These are phyloP conservation scores for Astragalus glycyphyllos DNA, from an alignment of 306 rosid species.

Conservation along the genomic window DNA sequence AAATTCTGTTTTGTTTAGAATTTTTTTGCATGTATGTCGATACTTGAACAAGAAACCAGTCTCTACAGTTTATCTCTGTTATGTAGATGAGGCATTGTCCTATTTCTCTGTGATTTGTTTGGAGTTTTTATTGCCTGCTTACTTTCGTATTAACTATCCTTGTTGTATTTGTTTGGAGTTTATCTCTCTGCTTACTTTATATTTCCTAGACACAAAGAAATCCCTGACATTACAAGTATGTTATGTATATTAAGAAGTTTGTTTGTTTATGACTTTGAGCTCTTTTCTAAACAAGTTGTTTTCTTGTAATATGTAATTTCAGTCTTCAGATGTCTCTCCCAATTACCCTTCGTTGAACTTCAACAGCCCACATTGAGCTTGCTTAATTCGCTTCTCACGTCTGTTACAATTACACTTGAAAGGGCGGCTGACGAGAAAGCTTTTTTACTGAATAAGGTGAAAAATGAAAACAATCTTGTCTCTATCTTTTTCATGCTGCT, in stretches of 20 bases:
- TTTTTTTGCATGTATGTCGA: slow-evolving; percentile 5
- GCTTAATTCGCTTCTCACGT: slow-evolving; percentile 72
- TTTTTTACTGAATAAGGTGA: slow-evolving; percentile 75
- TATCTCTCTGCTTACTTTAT: too few species aligned
- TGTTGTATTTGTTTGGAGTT: slow-evolving; percentile 19
- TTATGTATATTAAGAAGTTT: slow-evolving; percentile 23
- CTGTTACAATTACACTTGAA: slow-evolving; percentile 74
- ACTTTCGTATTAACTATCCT: slow-evolving; percentile 27
- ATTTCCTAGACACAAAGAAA: slow-evolving; percentile 84
- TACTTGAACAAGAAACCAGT: background rate
- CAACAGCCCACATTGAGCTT: slow-evolving; percentile 78
- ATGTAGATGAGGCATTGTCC: background rate
- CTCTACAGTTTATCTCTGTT: background rate
- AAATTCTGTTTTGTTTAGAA: background rate
- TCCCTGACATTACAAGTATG: slow-evolving; percentile 85
- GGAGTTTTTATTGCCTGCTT: slow-evolving; percentile 21
- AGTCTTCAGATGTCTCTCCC: slow-evolving; percentile 62
- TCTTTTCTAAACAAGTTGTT: slow-evolving; percentile 10
- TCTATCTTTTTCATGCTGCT: slow-evolving; percentile 2
- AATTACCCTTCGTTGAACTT: slow-evolving; percentile 56
- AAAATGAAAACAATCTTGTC: slow-evolving; percentile 1
- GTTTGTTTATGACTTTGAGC: slow-evolving; percentile 14
- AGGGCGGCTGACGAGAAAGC: slow-evolving; percentile 90
- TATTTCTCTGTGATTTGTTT: too few species aligned
- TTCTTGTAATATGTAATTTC: slow-evolving; percentile 41